Conservation (phyloP, 306 rosid species). For the Acacia crassicarpa region DNA sequence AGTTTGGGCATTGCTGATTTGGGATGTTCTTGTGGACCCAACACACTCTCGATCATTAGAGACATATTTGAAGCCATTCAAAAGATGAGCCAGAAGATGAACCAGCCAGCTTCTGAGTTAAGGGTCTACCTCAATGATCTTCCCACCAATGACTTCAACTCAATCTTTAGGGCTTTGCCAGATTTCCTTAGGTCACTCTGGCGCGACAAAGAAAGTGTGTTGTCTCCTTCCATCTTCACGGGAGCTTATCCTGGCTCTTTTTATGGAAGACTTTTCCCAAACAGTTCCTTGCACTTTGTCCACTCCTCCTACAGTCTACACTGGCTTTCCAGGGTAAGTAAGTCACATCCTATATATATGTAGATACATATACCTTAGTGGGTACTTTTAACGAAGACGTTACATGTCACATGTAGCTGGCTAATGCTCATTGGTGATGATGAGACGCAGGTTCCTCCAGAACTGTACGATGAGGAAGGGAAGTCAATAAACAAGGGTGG, state of each 20-base stretch:
- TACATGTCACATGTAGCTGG: not conserved
- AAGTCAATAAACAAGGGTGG: conserved; percentile 65
- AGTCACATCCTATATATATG: not conserved
- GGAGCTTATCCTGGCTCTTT: conserved; percentile 96
- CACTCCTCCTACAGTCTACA: conserved; percentile 80
- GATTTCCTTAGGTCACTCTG: conserved; percentile 61
- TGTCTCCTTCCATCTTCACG: conserved; percentile 50
- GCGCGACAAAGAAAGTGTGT: conserved; percentile 37
- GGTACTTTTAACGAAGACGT: not conserved
- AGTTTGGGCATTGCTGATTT: conserved; percentile 88
- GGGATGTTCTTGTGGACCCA: conserved; percentile 94
- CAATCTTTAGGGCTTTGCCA: conserved; percentile 83
- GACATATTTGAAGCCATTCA: conserved; percentile 74
- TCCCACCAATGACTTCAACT: conserved; percentile 94
- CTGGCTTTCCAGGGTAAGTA: conserved; percentile 84
- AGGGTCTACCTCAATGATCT: conserved; percentile 86
- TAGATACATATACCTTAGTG: not conserved
- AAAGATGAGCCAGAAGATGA: conserved; percentile 44
- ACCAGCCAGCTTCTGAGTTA: conserved; percentile 55
- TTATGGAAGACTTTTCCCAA: conserved; percentile 83
- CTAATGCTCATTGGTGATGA: not conserved
- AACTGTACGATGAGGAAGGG: conserved; percentile 52
- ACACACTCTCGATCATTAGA: conserved; percentile 74
- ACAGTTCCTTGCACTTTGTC: conserved; percentile 79
- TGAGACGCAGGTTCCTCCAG: conserved; percentile 72